A percentile compares a stretch with the other conserved stretches of the same genome.
Evolutionary conservation across 2,329 filamentous ascomycete genomes (phyloP).

Genomic region (Diaporthe ampelina): DNA sequence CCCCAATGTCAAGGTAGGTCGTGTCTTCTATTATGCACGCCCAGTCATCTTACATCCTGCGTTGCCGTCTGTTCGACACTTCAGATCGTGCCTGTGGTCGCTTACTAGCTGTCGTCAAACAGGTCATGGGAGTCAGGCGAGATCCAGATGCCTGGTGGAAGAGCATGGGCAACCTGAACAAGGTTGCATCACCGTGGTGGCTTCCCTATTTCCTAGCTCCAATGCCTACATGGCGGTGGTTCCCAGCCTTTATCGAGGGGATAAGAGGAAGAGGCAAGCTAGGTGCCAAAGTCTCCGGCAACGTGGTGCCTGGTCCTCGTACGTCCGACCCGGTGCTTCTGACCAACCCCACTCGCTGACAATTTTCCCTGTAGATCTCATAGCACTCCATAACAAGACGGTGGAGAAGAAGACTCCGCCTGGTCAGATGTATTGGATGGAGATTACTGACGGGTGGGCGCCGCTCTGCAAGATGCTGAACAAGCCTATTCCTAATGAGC

Average conservation of each 20-base stretch:
- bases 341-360: neutral
- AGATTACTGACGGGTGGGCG: constrained; percentile 37
- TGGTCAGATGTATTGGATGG: constrained; percentile 21
- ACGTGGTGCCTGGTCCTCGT: constrained; percentile 23
- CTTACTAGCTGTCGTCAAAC: neutral
- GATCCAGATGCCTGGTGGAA: constrained; percentile 50
- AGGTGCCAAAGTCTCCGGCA: constrained; percentile 9
- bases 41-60: no score
- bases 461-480: constrained; percentile 37
- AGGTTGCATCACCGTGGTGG: constrained; percentile 19
- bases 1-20: constrained; percentile 54
- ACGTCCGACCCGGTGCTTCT: neutral
- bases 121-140: constrained; percentile 53
- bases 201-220: neutral
- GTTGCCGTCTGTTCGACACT: no score
- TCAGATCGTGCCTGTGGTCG: rapidly evolving
- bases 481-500: constrained; percentile 27
- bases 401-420: constrained; percentile 4
- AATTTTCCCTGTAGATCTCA: neutral
- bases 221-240: constrained; percentile 20
- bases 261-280: constrained; percentile 8
- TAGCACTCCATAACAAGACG: constrained; percentile 11
- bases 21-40: neutral
- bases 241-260: constrained; percentile 1
- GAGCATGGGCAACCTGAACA: constrained; percentile 43